These are phyloP conservation scores for Eucalyptus regnans DNA, from an alignment of 345 rosid genomes.

Conservation along the genomic window DNA sequence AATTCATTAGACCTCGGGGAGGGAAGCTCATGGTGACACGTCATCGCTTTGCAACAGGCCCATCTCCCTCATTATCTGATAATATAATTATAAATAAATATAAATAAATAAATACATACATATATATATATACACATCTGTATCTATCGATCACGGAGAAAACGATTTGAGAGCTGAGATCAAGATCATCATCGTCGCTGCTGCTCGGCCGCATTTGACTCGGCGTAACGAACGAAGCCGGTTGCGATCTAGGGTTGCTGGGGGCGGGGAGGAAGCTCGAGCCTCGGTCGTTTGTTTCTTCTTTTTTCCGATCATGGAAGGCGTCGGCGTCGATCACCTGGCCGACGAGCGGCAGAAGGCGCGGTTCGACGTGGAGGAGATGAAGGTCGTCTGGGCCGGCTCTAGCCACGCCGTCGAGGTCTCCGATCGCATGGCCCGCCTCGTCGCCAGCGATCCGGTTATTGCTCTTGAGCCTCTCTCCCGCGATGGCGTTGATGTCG, in stretches of 20 bases:
- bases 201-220: neutral
- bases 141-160: neutral
- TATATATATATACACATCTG: no score
- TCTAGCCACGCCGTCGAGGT: constrained; percentile 69
- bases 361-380: constrained; percentile 70
- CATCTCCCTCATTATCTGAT: neutral
- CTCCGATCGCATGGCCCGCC: constrained; percentile 79
- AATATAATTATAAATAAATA: no score
- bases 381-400: constrained; percentile 98
- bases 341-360: constrained; percentile 73
- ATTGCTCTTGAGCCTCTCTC: neutral
- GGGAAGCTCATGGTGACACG: neutral
- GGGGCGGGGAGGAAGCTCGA: neutral
- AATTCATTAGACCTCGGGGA: neutral
- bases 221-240: neutral
- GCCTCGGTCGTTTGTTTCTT: neutral
- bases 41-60: neutral
- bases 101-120: no score
- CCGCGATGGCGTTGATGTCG: no score
- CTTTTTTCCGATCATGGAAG: neutral
- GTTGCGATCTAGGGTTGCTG: neutral
- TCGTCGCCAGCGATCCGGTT: constrained; percentile 95
- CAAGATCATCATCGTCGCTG: neutral
- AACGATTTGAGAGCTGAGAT: neutral
- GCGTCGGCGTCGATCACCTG: constrained; percentile 32